Conservation (phyloP, 2,329 filamentous ascomycete genomes). For the Cucurbitaria berberidis region DNA sequence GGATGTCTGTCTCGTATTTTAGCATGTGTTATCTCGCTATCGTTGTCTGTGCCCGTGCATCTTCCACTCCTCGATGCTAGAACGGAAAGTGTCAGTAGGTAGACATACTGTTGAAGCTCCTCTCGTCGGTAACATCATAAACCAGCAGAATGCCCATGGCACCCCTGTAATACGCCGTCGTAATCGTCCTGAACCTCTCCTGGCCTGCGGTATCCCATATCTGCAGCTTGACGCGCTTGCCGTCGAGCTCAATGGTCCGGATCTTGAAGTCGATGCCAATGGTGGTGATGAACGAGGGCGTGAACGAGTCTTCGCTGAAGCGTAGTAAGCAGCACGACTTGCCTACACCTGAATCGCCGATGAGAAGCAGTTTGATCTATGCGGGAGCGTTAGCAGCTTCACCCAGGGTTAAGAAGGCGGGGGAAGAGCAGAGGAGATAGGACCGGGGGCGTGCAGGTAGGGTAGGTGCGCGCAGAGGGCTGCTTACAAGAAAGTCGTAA, state of each 20-base stretch:
- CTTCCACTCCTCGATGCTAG: background rate
- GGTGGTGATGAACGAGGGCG: constrained; percentile 96
- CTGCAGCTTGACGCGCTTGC: constrained; percentile 98
- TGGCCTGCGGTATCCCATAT: constrained; percentile 99
- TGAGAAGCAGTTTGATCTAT: constrained; percentile 95
- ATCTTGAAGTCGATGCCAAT: constrained; percentile 99
- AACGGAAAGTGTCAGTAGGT: background rate
- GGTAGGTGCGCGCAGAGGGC: constrained; percentile 1
- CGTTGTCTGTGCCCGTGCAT: background rate
- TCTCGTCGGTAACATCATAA: constrained; percentile 97
- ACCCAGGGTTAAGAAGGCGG: constrained; percentile 10
- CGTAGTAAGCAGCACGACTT: constrained; percentile 97
- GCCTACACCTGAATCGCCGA: constrained; percentile 94
- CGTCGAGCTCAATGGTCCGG: constrained; percentile 96
- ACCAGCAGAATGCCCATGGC: constrained; percentile 98
- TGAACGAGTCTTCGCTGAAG: constrained; percentile 98
- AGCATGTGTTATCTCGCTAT: constrained; percentile 18
- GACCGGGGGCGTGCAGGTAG: no score
- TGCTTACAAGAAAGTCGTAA: constrained; percentile 95
- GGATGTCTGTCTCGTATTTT: constrained; percentile 73
- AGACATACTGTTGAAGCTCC: constrained; percentile 87
- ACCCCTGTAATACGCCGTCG: constrained; percentile 96
- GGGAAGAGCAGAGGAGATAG: constrained; percentile 1
- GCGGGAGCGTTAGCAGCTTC: constrained; percentile 22
- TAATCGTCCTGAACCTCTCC: constrained; percentile 98